Conservation (phyloP, 1,284 basidiomycete genomes). For the Schizophyllum commune region DNA sequence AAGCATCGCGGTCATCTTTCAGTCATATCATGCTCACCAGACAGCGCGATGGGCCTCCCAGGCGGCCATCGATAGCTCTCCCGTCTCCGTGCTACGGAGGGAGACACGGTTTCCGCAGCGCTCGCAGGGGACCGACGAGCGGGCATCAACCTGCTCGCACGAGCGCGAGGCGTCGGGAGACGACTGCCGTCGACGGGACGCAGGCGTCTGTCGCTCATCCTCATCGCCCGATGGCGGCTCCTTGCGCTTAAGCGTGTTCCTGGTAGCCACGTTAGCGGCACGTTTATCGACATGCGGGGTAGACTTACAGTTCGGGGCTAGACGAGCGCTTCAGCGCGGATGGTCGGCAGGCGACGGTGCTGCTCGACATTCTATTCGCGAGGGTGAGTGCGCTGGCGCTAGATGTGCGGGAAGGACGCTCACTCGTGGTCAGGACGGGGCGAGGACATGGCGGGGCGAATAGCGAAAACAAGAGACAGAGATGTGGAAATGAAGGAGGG, state of each 20-base stretch:
- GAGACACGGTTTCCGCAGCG: background rate
- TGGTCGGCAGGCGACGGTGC: too few species aligned
- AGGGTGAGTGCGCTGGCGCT: background rate
- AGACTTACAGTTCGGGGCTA: background rate
- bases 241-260: background rate
- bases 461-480: background rate
- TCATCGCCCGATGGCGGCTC: background rate
- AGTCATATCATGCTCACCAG: background rate
- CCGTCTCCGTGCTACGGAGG: background rate
- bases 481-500: background rate
- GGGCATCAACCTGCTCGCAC: background rate
- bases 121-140: background rate
- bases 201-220: background rate
- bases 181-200: background rate
- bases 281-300: background rate
- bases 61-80: background rate
- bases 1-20: background rate
- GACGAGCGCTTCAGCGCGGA: background rate
- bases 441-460: background rate
- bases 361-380: background rate
- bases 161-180: background rate
- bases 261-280: background rate
- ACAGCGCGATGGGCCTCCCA: background rate
- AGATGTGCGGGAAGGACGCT: background rate
- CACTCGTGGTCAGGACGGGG: background rate